Percentiles rank a stretch among this genome's conserved stretches.
phyloP scores from a whole-genome alignment of 1,139 yeast species.

The Suhomyces yuchorum region DNA sequence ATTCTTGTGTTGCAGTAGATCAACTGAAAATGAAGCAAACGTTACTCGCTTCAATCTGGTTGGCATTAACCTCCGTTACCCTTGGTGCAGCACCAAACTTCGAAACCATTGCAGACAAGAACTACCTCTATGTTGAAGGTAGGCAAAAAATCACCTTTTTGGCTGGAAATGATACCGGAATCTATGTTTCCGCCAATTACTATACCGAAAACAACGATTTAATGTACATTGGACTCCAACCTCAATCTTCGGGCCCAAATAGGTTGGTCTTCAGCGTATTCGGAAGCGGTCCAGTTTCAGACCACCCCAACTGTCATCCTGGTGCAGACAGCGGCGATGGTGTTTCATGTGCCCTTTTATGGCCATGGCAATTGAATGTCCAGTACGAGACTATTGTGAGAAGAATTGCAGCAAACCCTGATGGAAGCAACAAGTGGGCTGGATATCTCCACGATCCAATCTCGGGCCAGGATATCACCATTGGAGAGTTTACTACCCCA shows the following conservation, averaged over 20 bases:
- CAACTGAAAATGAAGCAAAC: too few relatives aligned
- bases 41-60: neutral
- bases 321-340: neutral
- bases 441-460: neutral
- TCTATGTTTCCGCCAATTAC: neutral
- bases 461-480: neutral
- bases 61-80: neutral
- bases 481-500: neutral
- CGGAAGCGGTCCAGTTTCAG: neutral
- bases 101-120: neutral
- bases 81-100: neutral
- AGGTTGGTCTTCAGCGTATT: neutral
- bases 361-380: neutral
- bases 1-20: too few relatives aligned
- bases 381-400: neutral
- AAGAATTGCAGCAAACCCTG: neutral
- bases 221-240: neutral
- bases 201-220: neutral
- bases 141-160: neutral
- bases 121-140: neutral
- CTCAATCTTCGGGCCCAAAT: neutral
- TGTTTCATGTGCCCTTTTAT: neutral
- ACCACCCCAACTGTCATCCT: neutral
- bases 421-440: neutral
- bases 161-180: neutral